Conservation (phyloP, 768 basidiomycete genomes). For the Mycena haematopus region DNA sequence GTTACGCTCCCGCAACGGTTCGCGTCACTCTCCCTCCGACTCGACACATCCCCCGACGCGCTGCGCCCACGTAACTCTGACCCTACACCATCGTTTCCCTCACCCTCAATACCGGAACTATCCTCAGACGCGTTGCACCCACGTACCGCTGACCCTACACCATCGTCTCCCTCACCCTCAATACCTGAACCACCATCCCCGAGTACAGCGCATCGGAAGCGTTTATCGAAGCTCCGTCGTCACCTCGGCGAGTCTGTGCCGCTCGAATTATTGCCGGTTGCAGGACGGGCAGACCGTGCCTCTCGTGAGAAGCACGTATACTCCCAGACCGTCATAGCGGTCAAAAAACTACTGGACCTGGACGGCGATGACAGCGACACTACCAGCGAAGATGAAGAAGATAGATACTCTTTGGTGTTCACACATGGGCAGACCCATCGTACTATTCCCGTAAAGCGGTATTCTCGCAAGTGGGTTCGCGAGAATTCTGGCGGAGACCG, state of each 20-base stretch:
- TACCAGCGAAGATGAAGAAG: conserved; percentile 27
- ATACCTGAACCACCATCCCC: conserved; percentile 36
- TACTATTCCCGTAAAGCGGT: conserved; percentile 23
- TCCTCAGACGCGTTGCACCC: conserved; percentile 12
- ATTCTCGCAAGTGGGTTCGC: conserved; percentile 45
- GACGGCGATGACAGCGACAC: conserved; percentile 26
- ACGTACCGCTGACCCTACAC: neutral
- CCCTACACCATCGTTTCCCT: conserved; percentile 5
- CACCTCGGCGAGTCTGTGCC: conserved; percentile 41
- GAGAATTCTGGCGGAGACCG: conserved; percentile 59
- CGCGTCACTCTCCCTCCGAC: conserved; percentile 25
- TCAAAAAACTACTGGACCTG: conserved; percentile 22
- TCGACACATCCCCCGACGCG: conserved; percentile 26
- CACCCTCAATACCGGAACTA: conserved; percentile 24
- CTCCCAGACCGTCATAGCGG: conserved; percentile 20
- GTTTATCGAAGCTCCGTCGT: conserved; percentile 41
- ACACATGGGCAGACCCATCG: conserved; percentile 24
- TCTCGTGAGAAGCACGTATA: conserved; percentile 5
- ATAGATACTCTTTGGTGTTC: conserved; percentile 26
- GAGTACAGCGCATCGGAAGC: conserved; percentile 35
- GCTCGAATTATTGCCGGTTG: conserved; percentile 29
- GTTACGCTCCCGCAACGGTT: conserved; percentile 7
- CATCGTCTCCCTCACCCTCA: conserved; percentile 1
- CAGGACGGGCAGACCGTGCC: neutral
- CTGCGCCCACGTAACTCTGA: conserved; percentile 3